Conservation (phyloP, 768 basidiomycete species). For the Mrakia blollopis region DNA sequence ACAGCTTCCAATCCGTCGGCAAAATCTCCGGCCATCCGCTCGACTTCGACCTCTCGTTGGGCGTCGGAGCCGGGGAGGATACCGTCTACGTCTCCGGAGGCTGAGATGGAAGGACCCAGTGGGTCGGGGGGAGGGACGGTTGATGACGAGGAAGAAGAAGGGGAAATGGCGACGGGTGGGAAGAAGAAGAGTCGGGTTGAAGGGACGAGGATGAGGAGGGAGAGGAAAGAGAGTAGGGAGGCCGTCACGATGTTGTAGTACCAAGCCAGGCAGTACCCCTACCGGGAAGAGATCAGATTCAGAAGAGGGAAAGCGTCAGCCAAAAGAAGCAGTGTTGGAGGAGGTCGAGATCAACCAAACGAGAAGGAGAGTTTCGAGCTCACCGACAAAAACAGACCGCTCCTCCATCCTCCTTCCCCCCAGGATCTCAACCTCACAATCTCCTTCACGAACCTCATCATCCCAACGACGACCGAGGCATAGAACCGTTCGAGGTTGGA, state of each 20-base stretch:
- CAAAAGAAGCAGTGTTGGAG: background rate
- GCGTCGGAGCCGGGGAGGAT: slow-evolving; percentile 1
- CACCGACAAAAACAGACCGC: slow-evolving; percentile 39
- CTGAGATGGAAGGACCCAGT: slow-evolving; percentile 44
- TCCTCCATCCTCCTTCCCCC: slow-evolving; percentile 47
- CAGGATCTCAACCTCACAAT: slow-evolving; percentile 47
- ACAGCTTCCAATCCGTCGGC: background rate
- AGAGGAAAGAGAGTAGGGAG: slow-evolving; percentile 41
- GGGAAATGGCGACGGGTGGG: slow-evolving; percentile 44
- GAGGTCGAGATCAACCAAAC: background rate
- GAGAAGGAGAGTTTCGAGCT: background rate
- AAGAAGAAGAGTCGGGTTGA: slow-evolving; percentile 44
- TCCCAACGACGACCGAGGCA: slow-evolving; percentile 45
- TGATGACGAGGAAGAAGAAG: slow-evolving; percentile 29
- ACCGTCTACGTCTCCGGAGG: too few relatives aligned
- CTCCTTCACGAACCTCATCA: slow-evolving; percentile 45
- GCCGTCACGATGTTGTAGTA: slow-evolving; percentile 45
- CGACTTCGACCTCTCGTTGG: slow-evolving; percentile 29
- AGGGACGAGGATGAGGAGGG: slow-evolving; percentile 47
- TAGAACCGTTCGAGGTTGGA: slow-evolving; percentile 49
- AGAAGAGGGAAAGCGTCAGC: background rate
- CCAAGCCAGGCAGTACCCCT: slow-evolving; percentile 48
- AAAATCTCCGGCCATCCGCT: slow-evolving; percentile 39
- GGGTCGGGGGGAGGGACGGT: slow-evolving; percentile 39
- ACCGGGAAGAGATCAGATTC: background rate